Evolutionary conservation across 768 basidiomycete species (phyloP).

Genomic region (Xerocomellus dryophilus): DNA sequence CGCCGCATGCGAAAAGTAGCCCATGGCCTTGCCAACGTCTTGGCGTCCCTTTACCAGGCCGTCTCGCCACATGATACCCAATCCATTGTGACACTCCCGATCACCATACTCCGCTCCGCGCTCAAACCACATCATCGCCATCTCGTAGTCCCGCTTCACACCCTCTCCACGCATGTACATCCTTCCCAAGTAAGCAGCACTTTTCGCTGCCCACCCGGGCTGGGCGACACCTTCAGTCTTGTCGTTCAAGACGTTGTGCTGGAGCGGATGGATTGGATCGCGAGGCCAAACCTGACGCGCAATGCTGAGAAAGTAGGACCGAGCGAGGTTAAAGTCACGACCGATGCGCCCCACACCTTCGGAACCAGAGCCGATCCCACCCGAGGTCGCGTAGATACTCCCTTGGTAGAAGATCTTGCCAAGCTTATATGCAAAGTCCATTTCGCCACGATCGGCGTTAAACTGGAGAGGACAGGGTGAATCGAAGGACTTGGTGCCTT

Average conservation of each 20-base stretch:
- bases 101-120: slow-evolving; percentile 79
- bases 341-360: slow-evolving; percentile 91
- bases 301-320: slow-evolving; percentile 80
- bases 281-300: slow-evolving; percentile 85
- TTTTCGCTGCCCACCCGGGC: slow-evolving; percentile 66
- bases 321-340: slow-evolving; percentile 72
- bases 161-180: slow-evolving; percentile 97
- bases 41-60: slow-evolving; percentile 70
- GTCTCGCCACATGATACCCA: slow-evolving; percentile 92
- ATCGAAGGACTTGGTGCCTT: background rate
- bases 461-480: slow-evolving; percentile 51
- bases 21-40: slow-evolving; percentile 62
- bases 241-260: slow-evolving; percentile 37
- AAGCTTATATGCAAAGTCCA: slow-evolving; percentile 84
- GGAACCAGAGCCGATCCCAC: slow-evolving; percentile 82
- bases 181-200: slow-evolving; percentile 85
- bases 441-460: slow-evolving; percentile 90
- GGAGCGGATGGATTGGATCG: slow-evolving; percentile 61
- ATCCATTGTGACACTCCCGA: slow-evolving; percentile 81
- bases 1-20: slow-evolving; percentile 75
- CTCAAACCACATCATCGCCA: slow-evolving; percentile 93
- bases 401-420: slow-evolving; percentile 98
- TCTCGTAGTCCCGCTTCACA: slow-evolving; percentile 65
- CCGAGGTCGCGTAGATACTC: slow-evolving; percentile 75
- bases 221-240: slow-evolving; percentile 53